Percentiles rank a stretch among this genome's conserved stretches.
phyloP scores from a whole-genome alignment of 129 eudicot species.

The Centella asiatica region DNA sequence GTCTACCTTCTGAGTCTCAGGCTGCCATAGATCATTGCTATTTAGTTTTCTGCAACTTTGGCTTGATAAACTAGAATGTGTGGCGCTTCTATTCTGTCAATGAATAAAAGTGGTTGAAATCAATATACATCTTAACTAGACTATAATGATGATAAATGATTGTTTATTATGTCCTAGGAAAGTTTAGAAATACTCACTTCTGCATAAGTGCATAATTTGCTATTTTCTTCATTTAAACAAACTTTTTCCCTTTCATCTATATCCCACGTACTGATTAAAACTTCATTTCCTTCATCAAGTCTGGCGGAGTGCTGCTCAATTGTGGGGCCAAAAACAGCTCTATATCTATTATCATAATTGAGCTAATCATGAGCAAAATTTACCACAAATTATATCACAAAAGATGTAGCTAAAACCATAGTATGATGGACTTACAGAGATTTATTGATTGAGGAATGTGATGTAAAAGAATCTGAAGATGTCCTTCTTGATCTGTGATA shows the following conservation, averaged over 20 bases:
- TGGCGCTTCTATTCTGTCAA: conserved; percentile 38
- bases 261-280: conserved; percentile 21
- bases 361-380: background rate
- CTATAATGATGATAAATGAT: background rate
- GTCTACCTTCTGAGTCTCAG: conserved; percentile 22
- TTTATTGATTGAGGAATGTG: conserved; percentile 30
- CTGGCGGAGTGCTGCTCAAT: conserved; percentile 31
- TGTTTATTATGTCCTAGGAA: background rate
- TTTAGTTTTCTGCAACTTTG: conserved; percentile 17
- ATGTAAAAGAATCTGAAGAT: conserved; percentile 30
- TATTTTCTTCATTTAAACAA: conserved; percentile 20
- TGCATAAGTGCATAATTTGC: conserved; percentile 16
- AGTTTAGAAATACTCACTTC: conserved; percentile 30
- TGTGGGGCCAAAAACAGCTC: conserved; percentile 44
- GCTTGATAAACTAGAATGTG: conserved; percentile 29
- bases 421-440: conserved; percentile 40
- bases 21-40: conserved; percentile 14
- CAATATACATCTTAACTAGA: background rate
- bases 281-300: conserved; percentile 18
- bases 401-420: background rate
- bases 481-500: conserved; percentile 31
- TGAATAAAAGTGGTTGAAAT: conserved; percentile 1
- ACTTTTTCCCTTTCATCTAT: conserved; percentile 23
- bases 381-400: background rate
- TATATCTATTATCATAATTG: conserved; percentile 36